phyloP scores from a whole-genome alignment of 2,329 filamentous ascomycete genomes.

The Aspergillus sp. region DNA sequence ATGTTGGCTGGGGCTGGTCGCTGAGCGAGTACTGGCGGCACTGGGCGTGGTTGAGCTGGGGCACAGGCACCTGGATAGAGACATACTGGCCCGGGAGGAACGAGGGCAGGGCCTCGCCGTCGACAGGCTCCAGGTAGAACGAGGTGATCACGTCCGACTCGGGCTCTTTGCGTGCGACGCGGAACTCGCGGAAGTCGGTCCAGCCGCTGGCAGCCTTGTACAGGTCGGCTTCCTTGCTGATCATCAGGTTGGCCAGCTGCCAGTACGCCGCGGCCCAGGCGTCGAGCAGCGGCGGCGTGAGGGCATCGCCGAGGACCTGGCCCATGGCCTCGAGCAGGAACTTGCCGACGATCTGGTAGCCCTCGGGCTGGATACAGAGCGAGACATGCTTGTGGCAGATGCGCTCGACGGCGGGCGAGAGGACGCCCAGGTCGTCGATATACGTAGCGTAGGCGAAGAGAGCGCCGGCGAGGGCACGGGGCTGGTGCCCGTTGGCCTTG shows the following conservation, averaged over 20 bases:
- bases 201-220: slow-evolving; percentile 63
- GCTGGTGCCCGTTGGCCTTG: slow-evolving; percentile 67
- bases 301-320: slow-evolving; percentile 64
- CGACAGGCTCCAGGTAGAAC: slow-evolving; percentile 66
- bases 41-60: slow-evolving; percentile 62
- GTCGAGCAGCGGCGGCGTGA: slow-evolving; percentile 63
- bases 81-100: slow-evolving; percentile 74
- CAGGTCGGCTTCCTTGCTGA: slow-evolving; percentile 62
- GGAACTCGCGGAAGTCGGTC: slow-evolving; percentile 68
- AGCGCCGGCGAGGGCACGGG: slow-evolving; percentile 66
- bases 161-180: slow-evolving; percentile 61
- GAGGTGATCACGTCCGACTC: slow-evolving; percentile 70
- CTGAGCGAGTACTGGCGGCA: slow-evolving; percentile 72
- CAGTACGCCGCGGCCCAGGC: slow-evolving; percentile 73
- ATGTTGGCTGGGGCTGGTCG: slow-evolving; percentile 59
- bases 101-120: slow-evolving; percentile 58
- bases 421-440: slow-evolving; percentile 65
- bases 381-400: slow-evolving; percentile 77
- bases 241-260: slow-evolving; percentile 72
- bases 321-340: slow-evolving; percentile 68
- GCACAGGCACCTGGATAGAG: slow-evolving; percentile 60
- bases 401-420: slow-evolving; percentile 60
- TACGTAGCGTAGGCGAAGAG: slow-evolving; percentile 71
- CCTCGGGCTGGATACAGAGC: slow-evolving; percentile 65
- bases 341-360: slow-evolving; percentile 70